Evolutionary conservation across 257 asterid species (phyloP).

Genomic region (Nicotiana benthamiana): DNA sequence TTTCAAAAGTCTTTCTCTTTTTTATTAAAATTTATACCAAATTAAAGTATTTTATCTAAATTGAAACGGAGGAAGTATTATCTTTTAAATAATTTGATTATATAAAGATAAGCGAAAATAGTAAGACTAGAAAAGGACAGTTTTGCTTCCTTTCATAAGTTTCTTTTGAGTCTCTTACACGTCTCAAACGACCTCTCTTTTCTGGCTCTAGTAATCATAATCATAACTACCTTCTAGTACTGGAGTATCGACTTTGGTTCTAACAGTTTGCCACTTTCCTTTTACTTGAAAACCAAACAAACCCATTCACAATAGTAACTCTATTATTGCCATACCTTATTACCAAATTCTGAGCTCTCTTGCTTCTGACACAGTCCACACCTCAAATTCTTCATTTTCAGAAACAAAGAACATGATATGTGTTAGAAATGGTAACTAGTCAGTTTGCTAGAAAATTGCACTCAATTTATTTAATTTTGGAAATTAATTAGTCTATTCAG

Average conservation of each 20-base stretch:
- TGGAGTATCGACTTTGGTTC: constrained; percentile 19
- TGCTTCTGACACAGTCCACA: constrained; percentile 15
- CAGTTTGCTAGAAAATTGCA: too few relatives aligned
- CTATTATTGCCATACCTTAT: background rate
- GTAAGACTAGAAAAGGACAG: background rate
- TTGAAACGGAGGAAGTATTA: too few relatives aligned
- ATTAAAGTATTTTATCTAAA: too few relatives aligned
- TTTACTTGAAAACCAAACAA: constrained; percentile 19
- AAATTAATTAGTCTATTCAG: background rate
- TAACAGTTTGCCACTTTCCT: background rate
- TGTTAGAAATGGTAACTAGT: too few relatives aligned
- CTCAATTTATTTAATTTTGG: background rate
- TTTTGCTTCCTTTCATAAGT: background rate
- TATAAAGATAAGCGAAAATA: background rate
- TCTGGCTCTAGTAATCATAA: constrained; percentile 4
- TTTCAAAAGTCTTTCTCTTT: too few relatives aligned
- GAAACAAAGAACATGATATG: background rate
- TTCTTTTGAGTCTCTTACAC: constrained; percentile 11
- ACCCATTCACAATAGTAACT: background rate
- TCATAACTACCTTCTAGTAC: constrained; percentile 3
- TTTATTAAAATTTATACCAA: too few relatives aligned
- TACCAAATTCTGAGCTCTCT: constrained; percentile 7
- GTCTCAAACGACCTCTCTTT: constrained; percentile 1
- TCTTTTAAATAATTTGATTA: too few relatives aligned
- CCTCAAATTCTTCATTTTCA: background rate